These are phyloP conservation scores for Aspergillus asperescens DNA, from an alignment of 495 filamentous ascomycete species.

Conservation along the genomic window DNA sequence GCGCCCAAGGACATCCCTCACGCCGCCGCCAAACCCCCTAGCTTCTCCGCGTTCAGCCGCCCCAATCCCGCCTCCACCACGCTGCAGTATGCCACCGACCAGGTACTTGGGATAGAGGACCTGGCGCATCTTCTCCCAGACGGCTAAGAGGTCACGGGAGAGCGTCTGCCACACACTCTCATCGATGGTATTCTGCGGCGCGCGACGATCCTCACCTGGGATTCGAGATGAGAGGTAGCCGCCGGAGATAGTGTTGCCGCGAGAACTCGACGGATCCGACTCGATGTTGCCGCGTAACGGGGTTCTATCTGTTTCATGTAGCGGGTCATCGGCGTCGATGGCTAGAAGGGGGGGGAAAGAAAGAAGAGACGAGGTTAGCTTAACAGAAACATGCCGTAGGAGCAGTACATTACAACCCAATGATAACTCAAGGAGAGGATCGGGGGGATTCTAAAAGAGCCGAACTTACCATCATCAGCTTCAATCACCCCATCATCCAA, in stretches of 20 bases:
- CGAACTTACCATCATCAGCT: conserved; percentile 82
- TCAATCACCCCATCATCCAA: conserved; percentile 90
- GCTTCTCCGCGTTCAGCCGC: conserved; percentile 61
- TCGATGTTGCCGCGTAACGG: conserved; percentile 79
- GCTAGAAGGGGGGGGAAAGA: conserved; percentile 31
- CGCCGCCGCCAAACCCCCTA: conserved; percentile 55
- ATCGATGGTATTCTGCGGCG: conserved; percentile 90
- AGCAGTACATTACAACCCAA: background rate
- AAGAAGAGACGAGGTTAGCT: background rate
- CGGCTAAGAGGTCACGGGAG: conserved; percentile 80
- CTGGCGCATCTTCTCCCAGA: conserved; percentile 97
- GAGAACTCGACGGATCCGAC: conserved; percentile 43
- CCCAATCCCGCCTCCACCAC: conserved; percentile 65
- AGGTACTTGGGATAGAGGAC: conserved; percentile 97
- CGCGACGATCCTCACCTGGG: conserved; percentile 89
- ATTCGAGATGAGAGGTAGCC: conserved; percentile 82
- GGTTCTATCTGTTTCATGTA: conserved; percentile 63
- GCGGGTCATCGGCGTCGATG: conserved; percentile 91
- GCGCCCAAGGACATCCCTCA: conserved; percentile 59
- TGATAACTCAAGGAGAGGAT: background rate
- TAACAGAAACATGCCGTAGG: background rate
- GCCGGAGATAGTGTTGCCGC: conserved; percentile 35
- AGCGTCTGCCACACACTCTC: conserved; percentile 95
- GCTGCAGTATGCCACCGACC: conserved; percentile 62
- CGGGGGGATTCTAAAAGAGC: background rate